phyloP scores from a whole-genome alignment of 768 basidiomycete species.

The Boletales sp. region DNA sequence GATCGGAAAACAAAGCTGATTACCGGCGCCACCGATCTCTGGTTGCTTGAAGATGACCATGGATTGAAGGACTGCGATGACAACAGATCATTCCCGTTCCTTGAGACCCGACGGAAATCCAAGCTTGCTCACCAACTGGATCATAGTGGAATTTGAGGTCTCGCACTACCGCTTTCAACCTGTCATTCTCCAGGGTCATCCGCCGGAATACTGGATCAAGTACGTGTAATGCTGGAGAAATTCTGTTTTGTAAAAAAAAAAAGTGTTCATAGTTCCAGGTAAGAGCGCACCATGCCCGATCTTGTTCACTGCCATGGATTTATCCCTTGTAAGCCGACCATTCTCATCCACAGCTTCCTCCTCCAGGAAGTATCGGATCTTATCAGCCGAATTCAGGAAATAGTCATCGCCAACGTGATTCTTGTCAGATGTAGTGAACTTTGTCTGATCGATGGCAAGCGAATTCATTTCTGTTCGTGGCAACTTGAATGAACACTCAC shows the following conservation, averaged over 20 bases:
- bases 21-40: constrained; percentile 89
- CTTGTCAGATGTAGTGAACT: constrained; percentile 76
- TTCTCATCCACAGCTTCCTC: constrained; percentile 72
- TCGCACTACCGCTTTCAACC: constrained; percentile 62
- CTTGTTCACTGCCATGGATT: constrained; percentile 88
- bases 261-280: neutral
- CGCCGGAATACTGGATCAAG: constrained; percentile 78
- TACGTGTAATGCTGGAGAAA: constrained; percentile 68
- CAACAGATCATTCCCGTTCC: no score
- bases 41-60: constrained; percentile 98
- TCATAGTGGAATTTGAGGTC: constrained; percentile 83
- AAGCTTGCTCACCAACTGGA: constrained; percentile 61
- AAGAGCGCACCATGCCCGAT: constrained; percentile 72
- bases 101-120: no score
- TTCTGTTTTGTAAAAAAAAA: neutral
- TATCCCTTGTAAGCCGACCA: constrained; percentile 68
- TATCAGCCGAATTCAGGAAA: constrained; percentile 88
- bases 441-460: constrained; percentile 52
- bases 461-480: neutral
- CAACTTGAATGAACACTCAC: constrained; percentile 38
- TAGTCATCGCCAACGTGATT: constrained; percentile 89
- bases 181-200: constrained; percentile 77
- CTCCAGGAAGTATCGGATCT: constrained; percentile 94
- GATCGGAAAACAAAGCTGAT: constrained; percentile 8
- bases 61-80: constrained; percentile 68